Evolutionary conservation across 192 early-diverging fungal species (phyloP).

Genomic region (Dispira parvispora): DNA sequence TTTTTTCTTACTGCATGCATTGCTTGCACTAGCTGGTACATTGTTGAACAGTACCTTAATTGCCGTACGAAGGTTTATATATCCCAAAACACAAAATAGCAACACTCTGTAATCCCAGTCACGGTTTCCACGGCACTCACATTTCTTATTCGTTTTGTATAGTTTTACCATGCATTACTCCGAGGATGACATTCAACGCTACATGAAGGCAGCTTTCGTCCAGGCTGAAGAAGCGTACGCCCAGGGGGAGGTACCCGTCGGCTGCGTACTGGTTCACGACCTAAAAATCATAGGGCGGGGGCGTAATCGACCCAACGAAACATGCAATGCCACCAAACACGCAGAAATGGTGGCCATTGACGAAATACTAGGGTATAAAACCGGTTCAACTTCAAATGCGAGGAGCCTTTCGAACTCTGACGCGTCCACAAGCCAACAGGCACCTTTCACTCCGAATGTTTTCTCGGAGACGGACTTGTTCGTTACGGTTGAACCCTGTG

Average conservation of each 20-base stretch:
- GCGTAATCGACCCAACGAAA: constrained; percentile 77
- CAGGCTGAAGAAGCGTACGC: constrained; percentile 71
- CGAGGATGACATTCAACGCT: not conserved
- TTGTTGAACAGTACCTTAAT: too few relatives aligned
- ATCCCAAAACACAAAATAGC: too few relatives aligned
- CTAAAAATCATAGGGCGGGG: constrained; percentile 56
- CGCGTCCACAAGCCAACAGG: constrained; percentile 13
- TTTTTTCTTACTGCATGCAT: too few relatives aligned
- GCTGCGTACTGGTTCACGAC: constrained; percentile 76
- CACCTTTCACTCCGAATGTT: constrained; percentile 18
- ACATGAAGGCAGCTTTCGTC: constrained; percentile 1
- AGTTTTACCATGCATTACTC: not conserved
- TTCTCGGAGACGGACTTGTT: constrained; percentile 56
- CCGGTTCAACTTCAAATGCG: too few relatives aligned
- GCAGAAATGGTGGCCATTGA: constrained; percentile 92
- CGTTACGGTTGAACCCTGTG: constrained; percentile 95
- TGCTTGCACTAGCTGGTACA: too few relatives aligned
- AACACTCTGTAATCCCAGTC: too few relatives aligned
- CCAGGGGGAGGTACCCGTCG: constrained; percentile 82
- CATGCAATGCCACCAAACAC: constrained; percentile 77
- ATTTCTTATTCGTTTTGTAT: too few relatives aligned
- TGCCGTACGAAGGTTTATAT: too few relatives aligned
- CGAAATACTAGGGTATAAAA: constrained; percentile 29
- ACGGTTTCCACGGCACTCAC: too few relatives aligned
- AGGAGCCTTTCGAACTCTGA: not conserved